These are phyloP conservation scores for Phytophthora gonapodyides DNA, from an alignment of 352 stramenopile genomes.

Conservation along the genomic window DNA sequence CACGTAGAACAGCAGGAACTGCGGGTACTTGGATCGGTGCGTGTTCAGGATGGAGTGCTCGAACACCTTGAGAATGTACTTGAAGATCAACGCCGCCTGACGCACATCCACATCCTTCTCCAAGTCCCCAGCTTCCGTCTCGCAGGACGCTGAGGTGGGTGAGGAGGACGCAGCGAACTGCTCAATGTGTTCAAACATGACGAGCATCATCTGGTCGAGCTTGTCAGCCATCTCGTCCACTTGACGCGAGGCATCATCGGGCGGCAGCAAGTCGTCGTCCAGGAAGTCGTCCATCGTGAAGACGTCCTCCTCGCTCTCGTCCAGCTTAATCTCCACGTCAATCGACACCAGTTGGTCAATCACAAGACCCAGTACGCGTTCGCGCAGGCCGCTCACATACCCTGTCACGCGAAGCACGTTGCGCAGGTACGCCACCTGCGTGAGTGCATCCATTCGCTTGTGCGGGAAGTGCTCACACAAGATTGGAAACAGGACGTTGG, in stretches of 20 bases:
- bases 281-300: constrained; percentile 86
- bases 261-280: constrained; percentile 75
- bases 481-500: constrained; percentile 79
- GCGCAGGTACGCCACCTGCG: constrained; percentile 72
- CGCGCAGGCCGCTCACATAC: constrained; percentile 71
- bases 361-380: constrained; percentile 85
- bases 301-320: constrained; percentile 85
- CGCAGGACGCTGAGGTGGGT: background rate
- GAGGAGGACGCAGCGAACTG: constrained; percentile 19
- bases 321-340: constrained; percentile 90
- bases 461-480: constrained; percentile 82
- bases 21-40: constrained; percentile 93
- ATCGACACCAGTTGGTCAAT: constrained; percentile 86
- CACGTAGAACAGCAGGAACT: constrained; percentile 92
- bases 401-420: constrained; percentile 75
- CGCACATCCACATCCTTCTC: constrained; percentile 45
- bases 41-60: constrained; percentile 88
- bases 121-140: constrained; percentile 6
- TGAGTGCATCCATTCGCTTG: constrained; percentile 72
- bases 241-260: constrained; percentile 39
- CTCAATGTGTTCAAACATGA: constrained; percentile 89
- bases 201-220: constrained; percentile 87
- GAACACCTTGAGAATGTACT: constrained; percentile 84
- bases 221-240: constrained; percentile 89
- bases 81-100: constrained; percentile 69